phyloP scores from a whole-genome alignment of 352 stramenopile species.

The Phytophthora parvispora region DNA sequence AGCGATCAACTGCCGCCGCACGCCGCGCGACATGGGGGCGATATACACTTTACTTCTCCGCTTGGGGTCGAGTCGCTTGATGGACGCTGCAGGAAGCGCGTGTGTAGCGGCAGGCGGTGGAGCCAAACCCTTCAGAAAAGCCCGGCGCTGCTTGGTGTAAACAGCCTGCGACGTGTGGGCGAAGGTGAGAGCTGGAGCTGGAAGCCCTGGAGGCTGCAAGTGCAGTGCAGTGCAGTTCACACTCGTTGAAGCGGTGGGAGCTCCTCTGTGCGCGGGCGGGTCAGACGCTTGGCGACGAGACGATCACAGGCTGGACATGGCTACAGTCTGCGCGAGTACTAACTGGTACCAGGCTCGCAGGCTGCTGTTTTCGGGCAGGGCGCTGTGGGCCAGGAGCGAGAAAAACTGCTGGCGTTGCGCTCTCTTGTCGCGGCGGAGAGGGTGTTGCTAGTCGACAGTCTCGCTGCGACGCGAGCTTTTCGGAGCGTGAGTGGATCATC shows the following conservation, averaged over 20 bases:
- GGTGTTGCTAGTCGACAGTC: too few relatives aligned
- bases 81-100: conserved; percentile 25
- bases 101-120: conserved; percentile 3
- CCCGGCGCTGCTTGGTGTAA: conserved; percentile 1
- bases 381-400: not conserved
- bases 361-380: not conserved
- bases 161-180: not conserved
- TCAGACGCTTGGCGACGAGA: conserved; percentile 8
- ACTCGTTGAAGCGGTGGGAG: conserved; percentile 4
- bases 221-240: too few relatives aligned
- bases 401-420: not conserved
- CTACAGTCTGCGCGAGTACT: not conserved
- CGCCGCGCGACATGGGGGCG: conserved; percentile 1
- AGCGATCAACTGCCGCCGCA: conserved; percentile 2
- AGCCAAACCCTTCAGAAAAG: conserved; percentile 17
- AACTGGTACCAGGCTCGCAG: not conserved
- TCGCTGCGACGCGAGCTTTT: too few relatives aligned
- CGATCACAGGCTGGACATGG: conserved; percentile 18
- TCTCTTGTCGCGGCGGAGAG: too few relatives aligned
- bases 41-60: not conserved
- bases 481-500: too few relatives aligned
- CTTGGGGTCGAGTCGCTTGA: conserved; percentile 2
- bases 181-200: too few relatives aligned
- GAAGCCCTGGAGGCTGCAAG: too few relatives aligned
- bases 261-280: not conserved